phyloP scores from a whole-genome alignment of 2,329 filamentous ascomycete genomes.

The Diplodia scrobiculata region DNA sequence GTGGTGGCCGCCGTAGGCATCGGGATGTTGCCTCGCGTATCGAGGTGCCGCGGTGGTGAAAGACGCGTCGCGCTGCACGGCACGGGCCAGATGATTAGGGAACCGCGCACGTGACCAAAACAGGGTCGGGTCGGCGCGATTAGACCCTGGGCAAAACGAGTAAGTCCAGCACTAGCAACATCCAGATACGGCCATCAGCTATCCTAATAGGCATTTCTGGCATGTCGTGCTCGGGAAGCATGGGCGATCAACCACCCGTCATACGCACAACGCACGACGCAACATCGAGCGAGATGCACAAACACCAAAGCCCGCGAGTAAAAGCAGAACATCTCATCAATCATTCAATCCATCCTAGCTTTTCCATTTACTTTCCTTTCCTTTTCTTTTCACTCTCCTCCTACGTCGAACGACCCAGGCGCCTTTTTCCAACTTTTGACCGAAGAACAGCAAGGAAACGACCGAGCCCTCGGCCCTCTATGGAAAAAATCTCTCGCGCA shows the following conservation, averaged over 20 bases:
- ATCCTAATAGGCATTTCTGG: neutral
- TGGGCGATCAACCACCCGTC: neutral
- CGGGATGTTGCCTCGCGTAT: conserved; percentile 16
- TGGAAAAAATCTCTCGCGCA: conserved; percentile 9
- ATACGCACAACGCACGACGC: neutral
- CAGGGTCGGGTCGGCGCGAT: neutral
- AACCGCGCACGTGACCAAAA: neutral
- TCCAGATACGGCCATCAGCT: neutral
- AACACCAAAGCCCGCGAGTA: neutral
- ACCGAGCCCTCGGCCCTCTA: conserved; percentile 17
- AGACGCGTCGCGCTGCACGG: conserved; percentile 22
- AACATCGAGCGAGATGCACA: neutral
- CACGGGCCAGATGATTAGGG: neutral
- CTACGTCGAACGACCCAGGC: neutral
- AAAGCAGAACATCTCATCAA: neutral
- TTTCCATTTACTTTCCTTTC: neutral
- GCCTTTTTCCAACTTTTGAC: neutral
- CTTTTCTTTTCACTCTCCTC: neutral
- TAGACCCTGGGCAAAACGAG: neutral
- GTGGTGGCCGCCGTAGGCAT: conserved; percentile 26
- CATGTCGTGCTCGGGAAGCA: neutral
- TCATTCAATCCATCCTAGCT: neutral
- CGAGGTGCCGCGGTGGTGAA: conserved; percentile 6
- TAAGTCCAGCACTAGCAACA: neutral
- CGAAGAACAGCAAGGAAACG: neutral